Base-by-base conservation (phyloP, 176 grass and related monocot species). In the Oryza longistaminata region DNA sequence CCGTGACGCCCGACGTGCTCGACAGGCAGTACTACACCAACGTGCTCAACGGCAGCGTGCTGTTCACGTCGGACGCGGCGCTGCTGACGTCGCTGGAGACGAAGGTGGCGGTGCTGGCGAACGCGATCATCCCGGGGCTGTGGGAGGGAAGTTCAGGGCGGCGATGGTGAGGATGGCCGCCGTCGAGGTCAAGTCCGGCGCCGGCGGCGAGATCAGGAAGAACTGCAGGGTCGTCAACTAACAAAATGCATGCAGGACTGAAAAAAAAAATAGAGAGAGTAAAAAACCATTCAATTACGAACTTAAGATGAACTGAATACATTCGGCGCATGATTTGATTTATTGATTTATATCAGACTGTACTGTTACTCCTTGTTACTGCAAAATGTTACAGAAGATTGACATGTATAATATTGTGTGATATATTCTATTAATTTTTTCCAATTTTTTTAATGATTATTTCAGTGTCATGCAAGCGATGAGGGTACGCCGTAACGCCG, bases 1-100 rank as follows among this genome's bases (percentile, higher is more conserved):
- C 34, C 11, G 82, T 34, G 71, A 86, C 85, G 0, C 88, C 88
- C 10, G 21, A 74, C 35, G 40, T 5, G 14, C 58, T 93, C 25
- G 88, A 93, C 79, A 72, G n/a, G 33, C 64, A 83, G 77, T 90
- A 93, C 78, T 93, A 93, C 77, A 60, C 31, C 48, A 85, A 83
- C 70, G 81, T 86, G 22, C 9, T 76, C 9, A 39, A 29, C 49
- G 33, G 55, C 39, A 52, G 29, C 34, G 88, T 61, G n/a, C 29
- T 93, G 9, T 90, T 93, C 75, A 52, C 15, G 19, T 93, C 92
- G 11, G 92, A 93, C 55, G 81, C 70, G 0, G 64, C 50, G n/a
- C 81, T 90, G 29, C 40, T 83, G 69, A 62, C 42, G 3, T 79
- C 70, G 3, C 24, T 61, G 3, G 11, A 78, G 58, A 86, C 78